Evolutionary conservation across 176 grass and related monocot genomes (phyloP), one percentile per base, ranked within the genome.

Genomic region (Guadua angustifolia): DNA sequence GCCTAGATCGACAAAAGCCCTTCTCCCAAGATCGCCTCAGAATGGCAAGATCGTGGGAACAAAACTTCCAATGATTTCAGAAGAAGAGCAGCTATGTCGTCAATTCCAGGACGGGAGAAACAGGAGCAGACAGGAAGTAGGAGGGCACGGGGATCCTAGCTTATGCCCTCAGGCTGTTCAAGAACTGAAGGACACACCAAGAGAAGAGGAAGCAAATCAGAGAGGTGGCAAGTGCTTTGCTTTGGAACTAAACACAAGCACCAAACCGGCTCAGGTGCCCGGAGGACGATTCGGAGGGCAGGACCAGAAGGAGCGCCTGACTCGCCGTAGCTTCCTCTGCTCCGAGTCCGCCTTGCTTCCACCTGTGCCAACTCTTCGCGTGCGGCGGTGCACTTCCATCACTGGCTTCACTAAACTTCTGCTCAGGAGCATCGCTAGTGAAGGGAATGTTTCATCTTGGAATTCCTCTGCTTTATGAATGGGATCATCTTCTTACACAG

Each of bases 201-300:
- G 46, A 57, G 53, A 18, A 75, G 7, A 80, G 39, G 63, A 46
- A 55, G 22, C 12, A 12, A 17, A 52, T 47, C 16, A 51, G 35
- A 69, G 43, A 84, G 36, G 24, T 21, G 0, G 5, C 63, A 55
- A 53, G 65, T 12, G 29, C 45, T 52, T 24, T 14, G 22, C 15
- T 21, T 47, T 21, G 39, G 26, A 44, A 65, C 7, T 22, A 26
- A 17, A 18, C 4, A 8, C 29, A 4, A 15, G 3, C 33, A 44
- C 60, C 16, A 55, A 38, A 49, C 9, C 13, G 24, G 74, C 75
- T 86, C 90, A 94, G 68, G 91, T 87, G 71, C 96, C 96, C 19
- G 96, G 96, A 71, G 96, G 96, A 0, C 96, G 89, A 25, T 87
- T 94, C 2, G 96, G 93, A 5, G 93, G 91, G 74, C 88, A 99